phyloP scores from a whole-genome alignment of 2,329 filamentous ascomycete species.

The Dryadomyces sulphureus region DNA sequence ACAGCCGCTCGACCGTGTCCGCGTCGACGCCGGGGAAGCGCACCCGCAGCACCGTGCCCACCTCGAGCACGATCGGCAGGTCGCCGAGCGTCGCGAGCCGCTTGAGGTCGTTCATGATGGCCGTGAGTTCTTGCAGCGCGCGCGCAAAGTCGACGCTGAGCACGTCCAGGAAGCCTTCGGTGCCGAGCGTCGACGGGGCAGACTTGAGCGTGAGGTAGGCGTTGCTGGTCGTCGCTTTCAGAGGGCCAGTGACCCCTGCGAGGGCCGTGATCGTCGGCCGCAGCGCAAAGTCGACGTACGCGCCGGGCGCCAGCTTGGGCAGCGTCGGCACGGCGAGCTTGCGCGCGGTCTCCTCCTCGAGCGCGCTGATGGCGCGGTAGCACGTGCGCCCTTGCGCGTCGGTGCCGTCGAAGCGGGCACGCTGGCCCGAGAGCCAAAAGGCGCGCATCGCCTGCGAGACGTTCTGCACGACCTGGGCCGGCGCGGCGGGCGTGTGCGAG shows the following conservation, averaged over 20 bases:
- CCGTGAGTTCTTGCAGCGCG: slow-evolving; percentile 68
- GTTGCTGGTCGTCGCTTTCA: slow-evolving; percentile 11
- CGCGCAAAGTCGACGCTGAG: slow-evolving; percentile 81
- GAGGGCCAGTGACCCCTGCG: slow-evolving; percentile 44
- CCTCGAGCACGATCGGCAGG: slow-evolving; percentile 60
- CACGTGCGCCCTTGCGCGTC: slow-evolving; percentile 59
- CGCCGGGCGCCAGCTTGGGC: slow-evolving; percentile 35
- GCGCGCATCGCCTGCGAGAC: slow-evolving; percentile 88
- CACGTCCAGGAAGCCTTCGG: slow-evolving; percentile 69
- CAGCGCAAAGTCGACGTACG: slow-evolving; percentile 77
- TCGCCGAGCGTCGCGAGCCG: slow-evolving; percentile 66
- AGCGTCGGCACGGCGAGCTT: slow-evolving; percentile 40
- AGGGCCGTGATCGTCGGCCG: slow-evolving; percentile 84
- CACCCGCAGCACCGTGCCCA: slow-evolving; percentile 52
- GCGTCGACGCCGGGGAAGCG: slow-evolving; percentile 86
- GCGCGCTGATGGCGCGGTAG: slow-evolving; percentile 60
- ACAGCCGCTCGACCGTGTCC: slow-evolving; percentile 66
- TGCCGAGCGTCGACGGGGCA: slow-evolving; percentile 52
- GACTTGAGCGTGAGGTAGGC: slow-evolving; percentile 6
- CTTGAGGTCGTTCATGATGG: slow-evolving; percentile 67
- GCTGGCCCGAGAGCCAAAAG: slow-evolving; percentile 83
- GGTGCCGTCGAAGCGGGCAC: slow-evolving; percentile 71
- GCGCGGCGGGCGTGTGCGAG: slow-evolving; percentile 71
- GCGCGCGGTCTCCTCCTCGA: slow-evolving; percentile 58
- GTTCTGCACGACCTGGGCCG: slow-evolving; percentile 84